Evolutionary conservation across 148 eudicot genomes (phyloP), one percentile per base, ranked within the genome.

Genomic region (Amaranthus hypochondriacus): DNA sequence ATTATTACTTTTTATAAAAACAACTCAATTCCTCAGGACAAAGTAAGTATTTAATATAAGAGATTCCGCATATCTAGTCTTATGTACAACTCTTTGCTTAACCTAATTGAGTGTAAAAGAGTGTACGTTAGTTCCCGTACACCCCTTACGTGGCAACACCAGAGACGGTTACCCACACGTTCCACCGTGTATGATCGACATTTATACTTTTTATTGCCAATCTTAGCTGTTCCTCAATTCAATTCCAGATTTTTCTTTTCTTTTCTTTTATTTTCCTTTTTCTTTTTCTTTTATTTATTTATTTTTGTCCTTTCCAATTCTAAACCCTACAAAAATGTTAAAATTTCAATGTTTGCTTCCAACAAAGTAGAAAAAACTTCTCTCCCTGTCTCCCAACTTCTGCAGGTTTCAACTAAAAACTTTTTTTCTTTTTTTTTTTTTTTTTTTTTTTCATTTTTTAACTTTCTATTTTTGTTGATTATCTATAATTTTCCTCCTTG

Each of bases 121-220:
- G 68, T 48, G 52, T 65, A 65, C 52, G 28, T 65, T 65, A 7
- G 10, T 65, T 65, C 13, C 39, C 11, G 52, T 65, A 65, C 68
- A 65, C 68, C 67, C 68, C 68, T 48, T 65, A 65, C 68, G 52
- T 65, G 68, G 68, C 68, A 47, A 0, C n/a, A 6, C 11, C 52
- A 46, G 10, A 65, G 47, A 9, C n/a, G 68, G 0, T 14, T n/a
- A 4, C 11, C 48, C 28, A 44, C 28, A 48, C 53, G 10, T 65
- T 51, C 4, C 2, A 14, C 68, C n/a, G 3, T 14, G 9, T 48
- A 52, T 51, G 68, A 28, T 28, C 39, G 39, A 28, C 39, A 28
- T 28, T 28, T 28, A 28, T 28, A 28, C 39, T 28, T 28, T 28
- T 28, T 28, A 28, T 28, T 28, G 2, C 68, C 68, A 21, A 48